A percentile compares a stretch with the other conserved stretches of the same genome.
These are phyloP conservation scores for Verticillium albo-atrum DNA, from an alignment of 2,329 filamentous ascomycete genomes.

Conservation along the genomic window DNA sequence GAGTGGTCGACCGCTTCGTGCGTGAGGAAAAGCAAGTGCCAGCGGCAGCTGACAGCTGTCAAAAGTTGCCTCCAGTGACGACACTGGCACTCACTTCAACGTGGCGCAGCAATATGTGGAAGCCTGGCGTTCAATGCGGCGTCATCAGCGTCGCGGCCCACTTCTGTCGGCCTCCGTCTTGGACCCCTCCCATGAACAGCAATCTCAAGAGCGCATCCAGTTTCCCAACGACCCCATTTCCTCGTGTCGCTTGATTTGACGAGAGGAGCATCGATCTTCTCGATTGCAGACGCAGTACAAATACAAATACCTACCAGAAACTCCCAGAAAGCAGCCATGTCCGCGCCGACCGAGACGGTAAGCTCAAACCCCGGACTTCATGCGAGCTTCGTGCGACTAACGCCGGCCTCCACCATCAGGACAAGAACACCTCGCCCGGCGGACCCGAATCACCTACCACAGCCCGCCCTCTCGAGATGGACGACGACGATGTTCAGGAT, in stretches of 20 bases:
- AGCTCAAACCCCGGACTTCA: conserved; percentile 20
- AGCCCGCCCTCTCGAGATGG: conserved; percentile 60
- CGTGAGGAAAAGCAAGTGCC: neutral
- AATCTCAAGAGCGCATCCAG: conserved; percentile 5
- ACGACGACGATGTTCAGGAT: conserved; percentile 67
- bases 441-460: conserved; percentile 63
- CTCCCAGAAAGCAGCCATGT: conserved; percentile 27
- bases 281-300: neutral
- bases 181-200: conserved; percentile 10
- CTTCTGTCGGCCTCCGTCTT: conserved; percentile 10
- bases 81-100: neutral
- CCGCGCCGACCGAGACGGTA: conserved; percentile 39
- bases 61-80: neutral
- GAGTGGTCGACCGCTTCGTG: too few species aligned
- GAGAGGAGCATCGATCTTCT: neutral
- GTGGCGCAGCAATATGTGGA: neutral
- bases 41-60: neutral
- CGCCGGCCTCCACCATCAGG: neutral
- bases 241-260: neutral
- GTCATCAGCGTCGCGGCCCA: conserved; percentile 15
- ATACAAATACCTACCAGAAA: neutral
- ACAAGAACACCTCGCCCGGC: conserved; percentile 19
- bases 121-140: conserved; percentile 4
- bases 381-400: conserved; percentile 11
- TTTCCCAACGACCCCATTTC: neutral